Base-by-base conservation (phyloP, 2,329 filamentous ascomycete genomes). In the Fusarium pseudonygamai region DNA sequence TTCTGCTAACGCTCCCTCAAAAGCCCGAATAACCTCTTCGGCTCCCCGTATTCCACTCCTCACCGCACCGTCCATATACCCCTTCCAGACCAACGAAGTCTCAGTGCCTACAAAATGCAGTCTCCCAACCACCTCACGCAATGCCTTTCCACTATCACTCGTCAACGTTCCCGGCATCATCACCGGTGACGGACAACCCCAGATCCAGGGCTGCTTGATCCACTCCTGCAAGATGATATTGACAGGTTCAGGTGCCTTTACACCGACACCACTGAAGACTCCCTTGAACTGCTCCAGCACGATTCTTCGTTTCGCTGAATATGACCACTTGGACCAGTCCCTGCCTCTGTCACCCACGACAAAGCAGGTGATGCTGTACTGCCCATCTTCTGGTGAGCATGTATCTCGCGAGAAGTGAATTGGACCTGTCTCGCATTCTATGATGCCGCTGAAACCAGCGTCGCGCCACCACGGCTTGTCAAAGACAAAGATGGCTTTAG, bases 401-500 rank as follows among this genome's bases (percentile, higher is more conserved):
- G 73, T 79, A 47, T 80, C 79, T 64, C 78, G 76, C 14, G 73
- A 76, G 50, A 80, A 79, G 68, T 65, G 67, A 39, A 80, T 64
- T 15, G 79, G 79, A 1, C 78, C 78, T 6, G 67, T 61, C 20
- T 53, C 82, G 0, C 82, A 84, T 57, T 82, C 81, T 6, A 82
- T 78, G 26, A 85, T 78, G 10, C 85, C 87, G 46, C 81, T 84
- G 22, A 84, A 78, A 0, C 82, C 81, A 2, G 77, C 64, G 0
- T 80, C 74, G 3, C 80, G 76, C 88, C 87, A 89, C 76, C 84
- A 88, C 0, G 86, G 84, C 9, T 75, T 75, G 2, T 77, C 63
- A 77, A 85, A 89, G 36, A 84, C 79, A 15, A 86, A 64, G 11
- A 84, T 78, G 5, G 76, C 69, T 64, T 84, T 85, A 46, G 78